phyloP scores from a whole-genome alignment of 768 basidiomycete genomes.

The Lentinula detonsa region DNA sequence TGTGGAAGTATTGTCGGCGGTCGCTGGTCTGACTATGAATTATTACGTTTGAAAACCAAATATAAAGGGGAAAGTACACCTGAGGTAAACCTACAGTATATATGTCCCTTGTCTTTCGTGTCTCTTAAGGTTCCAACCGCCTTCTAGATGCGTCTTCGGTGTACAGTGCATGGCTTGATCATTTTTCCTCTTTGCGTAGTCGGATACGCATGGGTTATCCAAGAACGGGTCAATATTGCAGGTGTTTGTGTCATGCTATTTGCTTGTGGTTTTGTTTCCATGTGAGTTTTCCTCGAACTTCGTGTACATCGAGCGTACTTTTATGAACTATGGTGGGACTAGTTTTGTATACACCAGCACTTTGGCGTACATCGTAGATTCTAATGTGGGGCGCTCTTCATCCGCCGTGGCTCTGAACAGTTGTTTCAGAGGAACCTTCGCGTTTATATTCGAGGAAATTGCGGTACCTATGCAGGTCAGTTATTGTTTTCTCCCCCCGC shows the following conservation, averaged over 20 bases:
- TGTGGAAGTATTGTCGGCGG: conserved; percentile 54
- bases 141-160: conserved; percentile 63
- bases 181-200: conserved; percentile 56
- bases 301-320: background rate
- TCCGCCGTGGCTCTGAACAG: conserved; percentile 75
- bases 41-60: conserved; percentile 31
- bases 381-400: conserved; percentile 75
- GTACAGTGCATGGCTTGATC: conserved; percentile 51
- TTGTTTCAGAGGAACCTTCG: conserved; percentile 62
- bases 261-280: conserved; percentile 63
- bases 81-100: conserved; percentile 39
- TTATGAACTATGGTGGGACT: background rate
- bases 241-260: conserved; percentile 71
- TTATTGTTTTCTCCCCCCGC: conserved; percentile 3
- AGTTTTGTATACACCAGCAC: conserved; percentile 32
- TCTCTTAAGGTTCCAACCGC: background rate
- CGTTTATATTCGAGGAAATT: conserved; percentile 65
- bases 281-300: conserved; percentile 39
- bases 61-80: conserved; percentile 48
- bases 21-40: conserved; percentile 48
- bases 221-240: conserved; percentile 56
- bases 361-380: conserved; percentile 81
- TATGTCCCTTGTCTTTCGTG: background rate
- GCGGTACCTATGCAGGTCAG: conserved; percentile 67
- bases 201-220: conserved; percentile 71